Base-by-base conservation (phyloP, 176 grass and related monocot genomes). In the Zoysia pacifica region DNA sequence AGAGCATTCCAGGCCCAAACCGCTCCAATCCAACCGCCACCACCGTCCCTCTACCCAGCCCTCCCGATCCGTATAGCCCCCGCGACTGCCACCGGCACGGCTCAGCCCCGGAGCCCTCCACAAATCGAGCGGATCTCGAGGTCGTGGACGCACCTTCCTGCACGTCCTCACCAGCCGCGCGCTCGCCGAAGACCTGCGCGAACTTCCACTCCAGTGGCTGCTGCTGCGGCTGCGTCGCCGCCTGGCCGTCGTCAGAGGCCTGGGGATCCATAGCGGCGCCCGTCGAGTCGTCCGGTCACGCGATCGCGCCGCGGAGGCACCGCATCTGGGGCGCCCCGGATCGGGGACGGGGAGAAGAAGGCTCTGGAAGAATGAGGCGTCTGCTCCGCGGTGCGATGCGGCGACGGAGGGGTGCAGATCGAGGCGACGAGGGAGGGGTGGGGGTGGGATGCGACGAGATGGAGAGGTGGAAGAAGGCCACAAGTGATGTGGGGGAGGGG, bases 171-270 rank as follows among this genome's bases (percentile, higher is more conserved):
- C 93, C 93, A 44, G 93, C 87, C 70, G 87, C 63, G 64, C 93
- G 90, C 79, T 96, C 90, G 77, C 93, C 93, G 83, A 96, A 96
- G 78, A 96, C 93, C 93, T 96, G 93, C 40, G 93, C 91, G 79
- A 96, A 96, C 60, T 82, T 77, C 93, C 93, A 96, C 44, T 96
- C 93, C 67, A 90, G 82, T 15, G 84, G 69, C 14, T 40, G 84
- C 14, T 40, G 84, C 63, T 83, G 87, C 42, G 78, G 39, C 78
- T 59, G 85, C 72, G 83, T 12, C 56, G 62, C 76, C 54, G 52
- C 72, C 42, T 43, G 49, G n/a, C 68, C 77, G 72, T 74, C 85
- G 59, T 53, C 85, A 73, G 69, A 48, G 70, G 55, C 90, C 35
- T 65, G 69, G 54, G 81, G 69, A 79, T 92, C 89, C 93, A 92